Evolutionary conservation across 371 early-diverging fungal genomes (phyloP), one percentile per base, ranked within the genome.

Genomic region (Fennellomyces sp.): DNA sequence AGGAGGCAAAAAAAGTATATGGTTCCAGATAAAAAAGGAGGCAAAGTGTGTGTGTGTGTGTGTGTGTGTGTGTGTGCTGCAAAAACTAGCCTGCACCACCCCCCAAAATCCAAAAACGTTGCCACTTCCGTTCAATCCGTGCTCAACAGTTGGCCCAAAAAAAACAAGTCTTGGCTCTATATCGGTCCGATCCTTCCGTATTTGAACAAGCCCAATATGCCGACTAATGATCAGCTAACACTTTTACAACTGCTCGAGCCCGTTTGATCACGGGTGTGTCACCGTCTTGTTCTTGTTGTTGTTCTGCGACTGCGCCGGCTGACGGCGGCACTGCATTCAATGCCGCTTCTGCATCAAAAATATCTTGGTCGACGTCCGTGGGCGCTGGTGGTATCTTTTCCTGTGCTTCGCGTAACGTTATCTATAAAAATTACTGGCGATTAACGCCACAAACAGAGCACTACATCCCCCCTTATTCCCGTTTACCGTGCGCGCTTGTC

Each of bases 341-440:
- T 56, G 74, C 39, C 39, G 74, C 74, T 63, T 77, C 78, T 26
- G 78, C 79, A 66, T 78, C 75, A 53, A 73, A 75, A 48, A 70
- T 71, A 58, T 75, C 75, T 17, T 64, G 67, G 47, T 74, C 69
- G 21, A 65, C 63, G 39, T 50, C 54, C 11, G 54, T 62, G 51
- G 61, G 30, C 19, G 41, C 50, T 30, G 60, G 47, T 47, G 55
- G 63, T 26, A 64, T 63, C 28, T 48, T 56, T 8, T 39, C 55
- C 56, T 70, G 63, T 61, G 77, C 73, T 50, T 73, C 71, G 50
- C 59, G 61, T 57, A 57, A 61, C 1, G 68, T 57, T 63, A 61
- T 66, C 70, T 72, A 64, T 35, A 27, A 25, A 39, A 50, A 58
- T 11, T 2, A 51, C 15, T 42, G 2, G 15, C 50, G 27, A 55